These are phyloP conservation scores for Collybia mongolica DNA, from an alignment of 768 basidiomycete genomes.

Conservation along the genomic window DNA sequence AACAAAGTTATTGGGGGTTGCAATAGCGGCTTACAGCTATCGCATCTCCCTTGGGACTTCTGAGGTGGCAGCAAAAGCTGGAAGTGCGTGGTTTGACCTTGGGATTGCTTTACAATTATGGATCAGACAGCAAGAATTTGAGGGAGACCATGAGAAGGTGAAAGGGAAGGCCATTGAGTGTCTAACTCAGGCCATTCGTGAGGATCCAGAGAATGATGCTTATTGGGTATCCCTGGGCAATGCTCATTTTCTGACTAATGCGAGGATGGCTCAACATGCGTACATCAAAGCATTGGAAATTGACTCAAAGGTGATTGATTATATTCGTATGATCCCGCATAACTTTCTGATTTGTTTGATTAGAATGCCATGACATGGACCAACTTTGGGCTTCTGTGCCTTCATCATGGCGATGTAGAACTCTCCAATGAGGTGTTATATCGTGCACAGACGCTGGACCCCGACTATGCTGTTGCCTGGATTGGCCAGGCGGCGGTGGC, in stretches of 20 bases:
- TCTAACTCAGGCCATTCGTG: conserved; percentile 70
- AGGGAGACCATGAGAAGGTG: conserved; percentile 28
- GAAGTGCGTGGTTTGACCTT: conserved; percentile 75
- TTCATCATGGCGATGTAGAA: conserved; percentile 74
- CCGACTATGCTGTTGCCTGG: conserved; percentile 89
- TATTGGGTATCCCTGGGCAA: conserved; percentile 88
- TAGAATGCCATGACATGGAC: conserved; percentile 81
- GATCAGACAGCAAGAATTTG: conserved; percentile 26
- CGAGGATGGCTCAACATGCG: conserved; percentile 84
- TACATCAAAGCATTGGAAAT: conserved; percentile 88
- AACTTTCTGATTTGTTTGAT: conserved; percentile 1
- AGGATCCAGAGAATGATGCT: conserved; percentile 65
- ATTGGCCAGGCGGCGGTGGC: conserved; percentile 84
- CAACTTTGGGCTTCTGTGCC: conserved; percentile 84
- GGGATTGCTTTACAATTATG: conserved; percentile 59
- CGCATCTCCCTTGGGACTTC: conserved; percentile 56
- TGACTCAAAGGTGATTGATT: conserved; percentile 64
- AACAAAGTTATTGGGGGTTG: conserved; percentile 43
- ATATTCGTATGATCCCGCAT: neutral
- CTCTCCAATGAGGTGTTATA: conserved; percentile 85
- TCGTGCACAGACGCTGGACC: conserved; percentile 88
- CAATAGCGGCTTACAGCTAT: conserved; percentile 60
- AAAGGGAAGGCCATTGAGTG: conserved; percentile 46
- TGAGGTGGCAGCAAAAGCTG: conserved; percentile 41
- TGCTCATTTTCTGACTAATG: conserved; percentile 61